Percentiles rank a stretch among this genome's conserved stretches.
Conservation (phyloP, 148 eudicot species). For the Hydrangea macrophylla region DNA sequence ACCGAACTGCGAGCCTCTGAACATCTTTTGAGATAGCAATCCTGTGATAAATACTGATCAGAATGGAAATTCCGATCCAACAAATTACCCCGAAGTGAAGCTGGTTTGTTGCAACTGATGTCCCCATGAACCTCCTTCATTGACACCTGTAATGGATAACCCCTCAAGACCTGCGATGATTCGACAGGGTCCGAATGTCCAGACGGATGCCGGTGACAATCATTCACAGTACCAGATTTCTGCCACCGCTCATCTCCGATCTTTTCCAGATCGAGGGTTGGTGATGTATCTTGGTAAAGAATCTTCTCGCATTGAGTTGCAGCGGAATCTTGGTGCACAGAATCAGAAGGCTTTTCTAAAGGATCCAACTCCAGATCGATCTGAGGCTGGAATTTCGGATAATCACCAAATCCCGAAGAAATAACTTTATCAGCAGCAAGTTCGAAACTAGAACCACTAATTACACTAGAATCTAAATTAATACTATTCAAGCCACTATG, state of each 20-base stretch:
- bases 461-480: constrained; percentile 6
- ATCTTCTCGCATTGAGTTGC: constrained; percentile 9
- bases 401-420: constrained; percentile 8
- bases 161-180: constrained; percentile 26
- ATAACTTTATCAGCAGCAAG: constrained; percentile 14
- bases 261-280: constrained; percentile 8
- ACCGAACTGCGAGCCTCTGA: constrained; percentile 24
- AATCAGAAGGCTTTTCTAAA: constrained; percentile 8
- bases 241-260: constrained; percentile 20
- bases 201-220: constrained; percentile 15
- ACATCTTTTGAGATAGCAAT: constrained; percentile 42
- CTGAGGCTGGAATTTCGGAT: constrained; percentile 12
- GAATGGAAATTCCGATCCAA: constrained; percentile 29
- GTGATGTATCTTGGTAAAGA: constrained; percentile 5
- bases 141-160: constrained; percentile 32
- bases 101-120: constrained; percentile 20
- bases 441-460: constrained; percentile 10
- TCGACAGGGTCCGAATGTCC: constrained; percentile 22
- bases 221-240: constrained; percentile 20
- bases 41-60: constrained; percentile 17
- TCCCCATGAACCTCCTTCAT: constrained; percentile 32
- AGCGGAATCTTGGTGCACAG: constrained; percentile 9
- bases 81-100: constrained; percentile 14
- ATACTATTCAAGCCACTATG: neutral
- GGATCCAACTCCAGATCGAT: constrained; percentile 14